Percentiles rank a stretch among this genome's conserved stretches.
These are phyloP conservation scores for Fusarium dlaminii DNA, from an alignment of 2,329 filamentous ascomycete species.

Conservation along the genomic window DNA sequence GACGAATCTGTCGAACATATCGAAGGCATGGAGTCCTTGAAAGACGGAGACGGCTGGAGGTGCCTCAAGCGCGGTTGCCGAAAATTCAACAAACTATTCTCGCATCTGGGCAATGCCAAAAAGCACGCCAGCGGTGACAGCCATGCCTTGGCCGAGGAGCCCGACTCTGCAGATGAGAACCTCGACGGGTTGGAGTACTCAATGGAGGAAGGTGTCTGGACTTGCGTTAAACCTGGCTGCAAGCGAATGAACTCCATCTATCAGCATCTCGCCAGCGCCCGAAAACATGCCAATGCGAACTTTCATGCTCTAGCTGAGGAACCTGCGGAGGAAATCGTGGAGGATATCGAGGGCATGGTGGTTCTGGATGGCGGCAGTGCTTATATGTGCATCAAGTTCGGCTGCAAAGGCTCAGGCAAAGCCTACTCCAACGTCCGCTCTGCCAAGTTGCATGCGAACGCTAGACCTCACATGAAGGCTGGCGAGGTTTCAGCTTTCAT, in stretches of 20 bases:
- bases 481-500: not conserved
- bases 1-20: not conserved
- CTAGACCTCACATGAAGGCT: not conserved
- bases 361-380: not conserved
- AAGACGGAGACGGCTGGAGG: not conserved
- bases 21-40: not conserved
- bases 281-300: not conserved
- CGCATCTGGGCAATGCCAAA: not conserved
- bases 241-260: not conserved
- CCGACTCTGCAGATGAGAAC: not conserved
- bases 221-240: not conserved
- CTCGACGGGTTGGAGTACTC: not conserved
- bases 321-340: not conserved
- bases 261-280: not conserved
- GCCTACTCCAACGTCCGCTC: not conserved
- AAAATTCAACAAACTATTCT: not conserved
- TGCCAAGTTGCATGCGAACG: not conserved
- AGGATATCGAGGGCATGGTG: not conserved
- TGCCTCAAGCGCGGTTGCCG: conserved; percentile 7
- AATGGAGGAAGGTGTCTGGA: not conserved
- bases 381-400: not conserved
- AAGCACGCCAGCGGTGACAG: not conserved
- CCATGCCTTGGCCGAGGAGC: not conserved
- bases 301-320: conserved; percentile 2
- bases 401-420: not conserved